Conservation (phyloP, 768 basidiomycete species). For the Boletus patriciae region DNA sequence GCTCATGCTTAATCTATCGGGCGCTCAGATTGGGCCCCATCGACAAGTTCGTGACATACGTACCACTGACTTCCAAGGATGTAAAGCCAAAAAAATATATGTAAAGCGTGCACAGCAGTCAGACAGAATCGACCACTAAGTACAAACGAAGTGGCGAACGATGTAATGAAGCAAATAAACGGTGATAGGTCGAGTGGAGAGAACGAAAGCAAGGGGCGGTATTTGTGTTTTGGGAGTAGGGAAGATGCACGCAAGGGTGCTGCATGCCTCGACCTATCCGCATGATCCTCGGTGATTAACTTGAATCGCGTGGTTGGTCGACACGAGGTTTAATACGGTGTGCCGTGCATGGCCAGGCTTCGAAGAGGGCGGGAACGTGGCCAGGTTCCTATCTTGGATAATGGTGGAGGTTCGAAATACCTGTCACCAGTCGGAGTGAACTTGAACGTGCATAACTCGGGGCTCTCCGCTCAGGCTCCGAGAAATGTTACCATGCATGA, state of each 20-base stretch:
- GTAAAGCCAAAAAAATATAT: background rate
- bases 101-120: background rate
- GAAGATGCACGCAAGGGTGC: background rate
- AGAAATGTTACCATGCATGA: background rate
- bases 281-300: constrained; percentile 25
- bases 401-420: background rate
- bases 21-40: constrained; percentile 19
- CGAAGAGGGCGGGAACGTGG: constrained; percentile 15
- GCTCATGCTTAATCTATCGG: constrained; percentile 18
- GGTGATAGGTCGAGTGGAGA: constrained; percentile 4
- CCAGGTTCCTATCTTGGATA: constrained; percentile 7
- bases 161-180: background rate
- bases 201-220: background rate
- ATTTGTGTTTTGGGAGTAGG: constrained; percentile 17
- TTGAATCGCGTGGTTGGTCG: constrained; percentile 7
- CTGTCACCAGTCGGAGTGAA: background rate
- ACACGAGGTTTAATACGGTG: constrained; percentile 15
- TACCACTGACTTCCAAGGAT: constrained; percentile 8
- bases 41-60: constrained; percentile 2
- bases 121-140: background rate
- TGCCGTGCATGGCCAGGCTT: constrained; percentile 5
- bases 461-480: background rate
- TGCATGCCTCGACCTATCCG: constrained; percentile 14
- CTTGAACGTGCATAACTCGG: background rate
- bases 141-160: background rate